Evolutionary conservation across 2,329 filamentous ascomycete genomes (phyloP).

Genomic region (Cadophora sp.): DNA sequence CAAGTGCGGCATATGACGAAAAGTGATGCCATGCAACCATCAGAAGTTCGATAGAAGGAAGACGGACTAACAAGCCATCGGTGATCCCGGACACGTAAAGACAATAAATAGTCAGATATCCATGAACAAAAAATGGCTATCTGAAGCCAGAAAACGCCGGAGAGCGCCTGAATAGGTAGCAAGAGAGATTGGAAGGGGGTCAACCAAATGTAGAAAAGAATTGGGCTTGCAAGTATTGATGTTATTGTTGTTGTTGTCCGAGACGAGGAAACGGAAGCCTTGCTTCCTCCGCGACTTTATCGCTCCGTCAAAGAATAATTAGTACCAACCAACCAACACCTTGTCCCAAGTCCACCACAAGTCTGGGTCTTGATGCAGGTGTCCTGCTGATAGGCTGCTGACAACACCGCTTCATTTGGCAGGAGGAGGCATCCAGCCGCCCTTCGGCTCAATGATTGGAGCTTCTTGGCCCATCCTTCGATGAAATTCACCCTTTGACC

Average conservation of each 20-base stretch:
- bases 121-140: background rate
- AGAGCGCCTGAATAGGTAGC: background rate
- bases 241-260: background rate
- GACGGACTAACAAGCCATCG: conserved; percentile 6
- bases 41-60: conserved; percentile 9
- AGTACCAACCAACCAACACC: background rate
- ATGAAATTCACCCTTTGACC: background rate
- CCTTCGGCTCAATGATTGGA: conserved; percentile 10
- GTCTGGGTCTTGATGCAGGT: background rate
- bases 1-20: conserved; percentile 16
- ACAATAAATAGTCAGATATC: background rate
- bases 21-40: conserved; percentile 10
- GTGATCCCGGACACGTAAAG: conserved; percentile 7
- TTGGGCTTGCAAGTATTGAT: background rate
- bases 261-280: conserved; percentile 1
- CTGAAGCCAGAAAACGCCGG: background rate
- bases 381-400: conserved; percentile 18
- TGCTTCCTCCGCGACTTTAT: background rate
- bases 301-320: no score
- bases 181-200: background rate
- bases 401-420: background rate
- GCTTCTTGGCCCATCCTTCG: conserved; percentile 6
- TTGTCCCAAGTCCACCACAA: background rate
- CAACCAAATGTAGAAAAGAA: background rate
- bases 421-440: background rate